Evolutionary conservation across 1,284 basidiomycete genomes (phyloP).

Genomic region (Melanopsichium pennsylvanicum): DNA sequence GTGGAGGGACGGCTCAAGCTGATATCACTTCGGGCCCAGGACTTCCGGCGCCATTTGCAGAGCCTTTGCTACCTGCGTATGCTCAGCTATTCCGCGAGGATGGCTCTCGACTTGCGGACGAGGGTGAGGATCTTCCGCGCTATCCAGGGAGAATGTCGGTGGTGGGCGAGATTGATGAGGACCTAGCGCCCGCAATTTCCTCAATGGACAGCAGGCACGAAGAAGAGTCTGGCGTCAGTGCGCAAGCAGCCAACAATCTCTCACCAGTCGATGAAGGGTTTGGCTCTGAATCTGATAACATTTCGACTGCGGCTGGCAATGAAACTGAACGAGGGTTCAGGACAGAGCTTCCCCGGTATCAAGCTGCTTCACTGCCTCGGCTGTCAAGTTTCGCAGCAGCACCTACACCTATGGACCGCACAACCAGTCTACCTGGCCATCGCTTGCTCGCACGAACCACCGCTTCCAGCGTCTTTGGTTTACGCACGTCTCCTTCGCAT

Average conservation of each 20-base stretch:
- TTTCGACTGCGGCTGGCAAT: not conserved
- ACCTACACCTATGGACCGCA: constrained; percentile 32
- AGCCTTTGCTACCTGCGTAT: constrained; percentile 61
- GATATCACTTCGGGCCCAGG: not conserved
- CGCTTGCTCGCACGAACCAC: constrained; percentile 15
- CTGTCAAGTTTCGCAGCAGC: constrained; percentile 2
- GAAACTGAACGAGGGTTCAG: not conserved
- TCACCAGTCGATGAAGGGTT: constrained; percentile 9
- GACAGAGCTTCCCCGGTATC: not conserved
- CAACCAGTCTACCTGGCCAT: constrained; percentile 32
- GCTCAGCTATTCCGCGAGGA: constrained; percentile 65
- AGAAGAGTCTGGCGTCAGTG: not conserved
- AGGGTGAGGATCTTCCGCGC: constrained; percentile 62
- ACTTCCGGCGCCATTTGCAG: constrained; percentile 14
- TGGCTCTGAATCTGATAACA: not conserved
- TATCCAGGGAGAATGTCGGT: constrained; percentile 57
- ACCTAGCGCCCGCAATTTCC: not conserved
- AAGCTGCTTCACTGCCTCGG: constrained; percentile 1
- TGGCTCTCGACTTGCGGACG: constrained; percentile 62
- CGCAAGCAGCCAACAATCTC: not conserved
- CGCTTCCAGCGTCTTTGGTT: constrained; percentile 10
- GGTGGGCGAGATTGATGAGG: constrained; percentile 41
- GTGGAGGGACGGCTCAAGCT: not conserved
- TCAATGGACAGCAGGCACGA: not conserved
- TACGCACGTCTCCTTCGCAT: constrained; percentile 13